Conservation (phyloP, 2,329 filamentous ascomycete species). For the Stachybotrys elegans region DNA sequence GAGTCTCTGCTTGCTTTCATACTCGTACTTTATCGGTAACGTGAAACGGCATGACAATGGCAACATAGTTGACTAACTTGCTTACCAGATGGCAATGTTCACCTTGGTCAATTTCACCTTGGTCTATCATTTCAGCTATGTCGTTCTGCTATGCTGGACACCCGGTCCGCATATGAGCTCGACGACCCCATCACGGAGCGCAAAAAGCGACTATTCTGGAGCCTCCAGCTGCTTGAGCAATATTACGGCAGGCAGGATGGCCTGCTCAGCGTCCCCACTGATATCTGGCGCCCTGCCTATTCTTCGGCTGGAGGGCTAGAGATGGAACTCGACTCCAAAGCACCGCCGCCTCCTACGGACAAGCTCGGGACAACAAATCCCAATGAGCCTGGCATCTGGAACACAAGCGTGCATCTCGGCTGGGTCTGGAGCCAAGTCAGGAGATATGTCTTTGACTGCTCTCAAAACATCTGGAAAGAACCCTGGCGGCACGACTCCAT, state of each 20-base stretch:
- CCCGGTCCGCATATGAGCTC: constrained; percentile 30
- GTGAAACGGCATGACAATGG: too few relatives aligned
- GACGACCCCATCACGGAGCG: constrained; percentile 32
- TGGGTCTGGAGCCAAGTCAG: constrained; percentile 46
- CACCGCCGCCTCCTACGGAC: constrained; percentile 38
- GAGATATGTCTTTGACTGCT: constrained; percentile 42
- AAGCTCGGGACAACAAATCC: constrained; percentile 34
- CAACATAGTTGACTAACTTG: constrained; percentile 8
- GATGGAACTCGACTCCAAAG: constrained; percentile 23
- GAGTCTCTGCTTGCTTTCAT: constrained; percentile 44
- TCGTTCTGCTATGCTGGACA: constrained; percentile 43
- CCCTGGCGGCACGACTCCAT: constrained; percentile 48
- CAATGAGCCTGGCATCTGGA: constrained; percentile 44
- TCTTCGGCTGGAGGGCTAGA: constrained; percentile 16
- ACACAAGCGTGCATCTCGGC: constrained; percentile 40
- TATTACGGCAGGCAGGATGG: constrained; percentile 42
- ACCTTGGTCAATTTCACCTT: constrained; percentile 45
- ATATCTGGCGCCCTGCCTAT: constrained; percentile 33
- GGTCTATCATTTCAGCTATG: constrained; percentile 46
- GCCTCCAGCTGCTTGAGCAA: constrained; percentile 43
- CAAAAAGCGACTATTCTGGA: constrained; percentile 47
- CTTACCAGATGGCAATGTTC: constrained; percentile 40
- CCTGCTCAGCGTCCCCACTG: constrained; percentile 34
- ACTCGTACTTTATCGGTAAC: constrained; percentile 43
- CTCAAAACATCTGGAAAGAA: constrained; percentile 40